These are phyloP conservation scores for Phialocephala sp. DNA, from an alignment of 2,329 filamentous ascomycete genomes.

Conservation along the genomic window DNA sequence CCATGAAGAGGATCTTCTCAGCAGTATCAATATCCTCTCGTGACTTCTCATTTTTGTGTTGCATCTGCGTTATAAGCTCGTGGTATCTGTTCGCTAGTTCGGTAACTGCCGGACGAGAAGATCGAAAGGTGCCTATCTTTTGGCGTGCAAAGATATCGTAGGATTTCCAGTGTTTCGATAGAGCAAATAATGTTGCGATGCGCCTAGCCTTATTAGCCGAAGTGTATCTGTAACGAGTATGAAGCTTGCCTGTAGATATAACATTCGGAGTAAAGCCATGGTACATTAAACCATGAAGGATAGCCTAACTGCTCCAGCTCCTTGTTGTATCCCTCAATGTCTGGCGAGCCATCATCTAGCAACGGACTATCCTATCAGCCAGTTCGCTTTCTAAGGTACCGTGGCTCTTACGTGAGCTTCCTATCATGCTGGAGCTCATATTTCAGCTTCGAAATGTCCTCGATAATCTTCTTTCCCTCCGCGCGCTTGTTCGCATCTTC, in stretches of 20 bases:
- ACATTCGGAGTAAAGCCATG: slow-evolving; percentile 93
- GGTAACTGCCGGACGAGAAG: slow-evolving; percentile 83
- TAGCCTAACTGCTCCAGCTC: slow-evolving; percentile 77
- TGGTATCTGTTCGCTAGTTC: slow-evolving; percentile 82
- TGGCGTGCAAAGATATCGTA: slow-evolving; percentile 92
- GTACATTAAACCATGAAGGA: slow-evolving; percentile 80
- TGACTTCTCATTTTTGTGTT: slow-evolving; percentile 49
- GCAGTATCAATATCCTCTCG: slow-evolving; percentile 57
- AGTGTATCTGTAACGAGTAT: background rate
- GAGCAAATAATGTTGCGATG: slow-evolving; percentile 77
- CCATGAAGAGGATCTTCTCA: slow-evolving; percentile 80
- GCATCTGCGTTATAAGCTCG: slow-evolving; percentile 72
- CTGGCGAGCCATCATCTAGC: slow-evolving; percentile 41
- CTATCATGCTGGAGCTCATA: slow-evolving; percentile 95
- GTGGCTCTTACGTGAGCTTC: slow-evolving; percentile 67
- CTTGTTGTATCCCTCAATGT: slow-evolving; percentile 83
- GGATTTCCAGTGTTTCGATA: slow-evolving; percentile 81
- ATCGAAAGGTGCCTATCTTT: slow-evolving; percentile 91
- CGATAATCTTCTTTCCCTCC: slow-evolving; percentile 87
- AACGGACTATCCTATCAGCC: slow-evolving; percentile 57
- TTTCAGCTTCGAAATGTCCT: slow-evolving; percentile 81
- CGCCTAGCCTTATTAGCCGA: slow-evolving; percentile 60
- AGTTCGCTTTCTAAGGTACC: slow-evolving; percentile 50
- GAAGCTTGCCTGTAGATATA: slow-evolving; percentile 75
- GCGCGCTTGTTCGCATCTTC: slow-evolving; percentile 65